Percentiles rank a stretch among this genome's conserved stretches.
These are phyloP conservation scores for Talaromyces borbonicus DNA, from an alignment of 495 filamentous ascomycete genomes.

Conservation along the genomic window DNA sequence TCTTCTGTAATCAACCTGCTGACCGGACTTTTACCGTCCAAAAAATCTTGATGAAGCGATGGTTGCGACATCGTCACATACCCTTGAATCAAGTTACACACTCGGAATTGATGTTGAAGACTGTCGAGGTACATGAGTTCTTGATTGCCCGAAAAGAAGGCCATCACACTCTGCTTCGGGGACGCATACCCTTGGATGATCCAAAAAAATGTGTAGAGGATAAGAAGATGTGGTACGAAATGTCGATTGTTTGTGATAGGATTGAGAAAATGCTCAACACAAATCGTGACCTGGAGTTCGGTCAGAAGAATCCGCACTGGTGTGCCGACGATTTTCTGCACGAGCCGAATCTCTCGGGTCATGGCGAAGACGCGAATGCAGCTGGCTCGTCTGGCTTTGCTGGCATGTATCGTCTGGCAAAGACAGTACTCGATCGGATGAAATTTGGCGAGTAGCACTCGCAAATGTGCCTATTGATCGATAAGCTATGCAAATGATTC, in stretches of 20 bases:
- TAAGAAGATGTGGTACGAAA: constrained; percentile 34
- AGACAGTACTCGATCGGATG: not conserved
- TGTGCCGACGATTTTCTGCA: constrained; percentile 14
- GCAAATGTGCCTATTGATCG: no score
- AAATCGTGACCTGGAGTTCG: constrained; percentile 22
- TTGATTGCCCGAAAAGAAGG: constrained; percentile 9
- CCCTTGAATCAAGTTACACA: not conserved
- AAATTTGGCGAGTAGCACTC: not conserved
- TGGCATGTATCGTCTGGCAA: constrained; percentile 15
- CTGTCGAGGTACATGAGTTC: constrained; percentile 35
- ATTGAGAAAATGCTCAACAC: constrained; percentile 19
- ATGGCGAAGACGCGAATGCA: constrained; percentile 13
- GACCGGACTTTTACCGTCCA: constrained; percentile 15
- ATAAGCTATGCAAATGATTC: not conserved
- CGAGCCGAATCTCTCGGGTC: not conserved
- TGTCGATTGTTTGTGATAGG: constrained; percentile 22
- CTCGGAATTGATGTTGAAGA: constrained; percentile 22
- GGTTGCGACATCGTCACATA: constrained; percentile 16
- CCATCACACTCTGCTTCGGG: constrained; percentile 12
- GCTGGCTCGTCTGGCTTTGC: constrained; percentile 24
- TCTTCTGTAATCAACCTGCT: constrained; percentile 13
- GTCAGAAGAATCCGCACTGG: constrained; percentile 24
- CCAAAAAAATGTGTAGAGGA: not conserved
- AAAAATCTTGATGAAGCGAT: constrained; percentile 24
- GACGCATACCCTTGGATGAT: constrained; percentile 9